These are phyloP conservation scores for Herpetomonas samuelpessoai DNA, from an alignment of 208 protist genomes.

Conservation along the genomic window DNA sequence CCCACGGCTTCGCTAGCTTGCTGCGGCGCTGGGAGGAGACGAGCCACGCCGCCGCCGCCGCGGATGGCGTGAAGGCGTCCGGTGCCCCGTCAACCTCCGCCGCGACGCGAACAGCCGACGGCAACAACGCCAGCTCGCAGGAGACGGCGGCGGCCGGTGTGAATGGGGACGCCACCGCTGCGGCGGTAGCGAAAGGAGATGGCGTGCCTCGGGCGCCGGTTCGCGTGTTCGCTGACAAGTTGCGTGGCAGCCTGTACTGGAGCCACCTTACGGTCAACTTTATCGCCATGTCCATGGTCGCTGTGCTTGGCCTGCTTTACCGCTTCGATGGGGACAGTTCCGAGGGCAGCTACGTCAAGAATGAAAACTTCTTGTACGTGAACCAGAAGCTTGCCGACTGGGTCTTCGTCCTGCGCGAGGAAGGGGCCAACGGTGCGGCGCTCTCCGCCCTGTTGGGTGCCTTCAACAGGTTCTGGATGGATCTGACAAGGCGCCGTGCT, in stretches of 20 bases:
- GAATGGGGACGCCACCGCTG: no score
- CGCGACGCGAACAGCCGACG: no score
- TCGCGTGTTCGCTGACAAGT: slow-evolving; percentile 12
- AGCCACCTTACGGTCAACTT: slow-evolving; percentile 34
- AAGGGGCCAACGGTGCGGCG: not conserved
- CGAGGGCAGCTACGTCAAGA: slow-evolving; percentile 15
- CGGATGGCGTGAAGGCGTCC: not conserved
- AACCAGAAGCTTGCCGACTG: slow-evolving; percentile 43
- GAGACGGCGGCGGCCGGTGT: not conserved
- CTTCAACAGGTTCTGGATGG: not conserved
- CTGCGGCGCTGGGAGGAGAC: not conserved
- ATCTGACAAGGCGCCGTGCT: no score
- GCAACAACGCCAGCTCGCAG: not conserved
- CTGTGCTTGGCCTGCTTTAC: slow-evolving; percentile 25
- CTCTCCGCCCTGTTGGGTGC: not conserved
- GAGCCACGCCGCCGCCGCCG: not conserved
- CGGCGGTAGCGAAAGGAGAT: no score
- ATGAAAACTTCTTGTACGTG: slow-evolving; percentile 47
- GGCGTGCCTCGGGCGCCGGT: not conserved
- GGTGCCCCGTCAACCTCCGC: no score
- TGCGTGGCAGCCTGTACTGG: slow-evolving; percentile 54
- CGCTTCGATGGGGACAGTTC: slow-evolving; percentile 9
- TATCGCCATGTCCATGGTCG: slow-evolving; percentile 35
- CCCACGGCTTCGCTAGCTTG: not conserved
- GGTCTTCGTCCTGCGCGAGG: slow-evolving; percentile 26